phyloP scores from a whole-genome alignment of 1,139 yeast species.

The Lodderomyces orthopsilosis region DNA sequence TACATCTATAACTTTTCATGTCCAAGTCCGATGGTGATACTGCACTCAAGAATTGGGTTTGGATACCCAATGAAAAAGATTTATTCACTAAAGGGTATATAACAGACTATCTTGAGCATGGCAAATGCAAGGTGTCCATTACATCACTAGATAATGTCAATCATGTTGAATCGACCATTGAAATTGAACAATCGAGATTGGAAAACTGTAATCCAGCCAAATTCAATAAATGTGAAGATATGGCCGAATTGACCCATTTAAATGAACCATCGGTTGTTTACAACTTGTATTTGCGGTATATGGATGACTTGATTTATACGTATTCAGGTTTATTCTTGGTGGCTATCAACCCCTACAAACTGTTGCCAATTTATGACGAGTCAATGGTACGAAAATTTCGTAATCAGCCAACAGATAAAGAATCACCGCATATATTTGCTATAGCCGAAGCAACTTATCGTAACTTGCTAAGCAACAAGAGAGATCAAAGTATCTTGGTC shows the following conservation, averaged over 20 bases:
- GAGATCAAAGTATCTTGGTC: constrained; percentile 87
- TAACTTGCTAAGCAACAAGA: constrained; percentile 64
- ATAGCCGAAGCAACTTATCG: constrained; percentile 86
- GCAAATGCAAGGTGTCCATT: constrained; percentile 51
- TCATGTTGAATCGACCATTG: constrained; percentile 21
- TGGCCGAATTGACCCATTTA: constrained; percentile 92
- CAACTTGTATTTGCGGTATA: constrained; percentile 74
- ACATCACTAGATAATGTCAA: constrained; percentile 15
- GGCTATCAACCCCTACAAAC: constrained; percentile 89
- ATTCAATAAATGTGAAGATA: constrained; percentile 87
- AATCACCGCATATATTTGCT: constrained; percentile 82
- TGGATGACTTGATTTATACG: constrained; percentile 73
- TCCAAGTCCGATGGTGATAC: constrained; percentile 7
- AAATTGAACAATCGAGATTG: constrained; percentile 44
- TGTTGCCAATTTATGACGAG: constrained; percentile 69
- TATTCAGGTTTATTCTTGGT: constrained; percentile 86
- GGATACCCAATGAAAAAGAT: constrained; percentile 53
- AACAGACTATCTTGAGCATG: constrained; percentile 50
- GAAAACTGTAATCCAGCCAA: constrained; percentile 86
- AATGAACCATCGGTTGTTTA: constrained; percentile 93
- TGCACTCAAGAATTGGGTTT: constrained; percentile 16
- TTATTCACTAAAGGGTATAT: constrained; percentile 73
- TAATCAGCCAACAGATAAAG: constrained; percentile 12
- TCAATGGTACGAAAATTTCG: constrained; percentile 56
- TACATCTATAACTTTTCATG: neutral